phyloP scores from a whole-genome alignment of 2,329 filamentous ascomycete genomes.

The Chaetothyriales sp. region DNA sequence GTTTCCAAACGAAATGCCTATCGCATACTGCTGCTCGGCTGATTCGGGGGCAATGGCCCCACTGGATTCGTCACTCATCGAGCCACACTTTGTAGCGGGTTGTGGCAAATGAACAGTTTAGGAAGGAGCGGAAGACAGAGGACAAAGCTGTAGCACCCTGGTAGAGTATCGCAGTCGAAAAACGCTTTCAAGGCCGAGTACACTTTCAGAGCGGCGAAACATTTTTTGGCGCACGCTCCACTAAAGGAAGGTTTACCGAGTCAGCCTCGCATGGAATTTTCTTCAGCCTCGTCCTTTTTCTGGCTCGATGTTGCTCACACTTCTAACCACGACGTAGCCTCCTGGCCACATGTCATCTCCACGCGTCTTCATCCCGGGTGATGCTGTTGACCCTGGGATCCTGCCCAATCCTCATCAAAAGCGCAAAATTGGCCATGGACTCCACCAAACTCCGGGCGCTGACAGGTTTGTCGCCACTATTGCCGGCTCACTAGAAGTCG shows the following conservation, averaged over 20 bases:
- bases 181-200: no score
- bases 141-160: background rate
- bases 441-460: conserved; percentile 45
- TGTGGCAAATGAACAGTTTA: background rate
- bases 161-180: background rate
- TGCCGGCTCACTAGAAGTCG: conserved; percentile 24
- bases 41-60: conserved; percentile 27
- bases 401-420: conserved; percentile 52
- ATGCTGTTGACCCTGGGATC: conserved; percentile 48
- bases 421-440: conserved; percentile 52
- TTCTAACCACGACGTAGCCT: conserved; percentile 4
- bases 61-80: conserved; percentile 40
- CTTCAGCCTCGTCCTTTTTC: background rate
- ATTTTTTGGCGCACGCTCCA: background rate
- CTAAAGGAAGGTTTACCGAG: background rate
- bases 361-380: conserved; percentile 67
- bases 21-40: conserved; percentile 49
- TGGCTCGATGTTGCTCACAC: conserved; percentile 10
- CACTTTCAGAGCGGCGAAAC: background rate
- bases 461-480: conserved; percentile 22
- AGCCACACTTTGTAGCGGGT: background rate
- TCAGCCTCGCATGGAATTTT: background rate
- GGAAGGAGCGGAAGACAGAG: background rate
- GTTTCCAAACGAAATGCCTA: conserved; percentile 96
- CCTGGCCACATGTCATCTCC: conserved; percentile 38